Conservation (phyloP, 352 stramenopile species). For the Globisporangium canariense region DNA sequence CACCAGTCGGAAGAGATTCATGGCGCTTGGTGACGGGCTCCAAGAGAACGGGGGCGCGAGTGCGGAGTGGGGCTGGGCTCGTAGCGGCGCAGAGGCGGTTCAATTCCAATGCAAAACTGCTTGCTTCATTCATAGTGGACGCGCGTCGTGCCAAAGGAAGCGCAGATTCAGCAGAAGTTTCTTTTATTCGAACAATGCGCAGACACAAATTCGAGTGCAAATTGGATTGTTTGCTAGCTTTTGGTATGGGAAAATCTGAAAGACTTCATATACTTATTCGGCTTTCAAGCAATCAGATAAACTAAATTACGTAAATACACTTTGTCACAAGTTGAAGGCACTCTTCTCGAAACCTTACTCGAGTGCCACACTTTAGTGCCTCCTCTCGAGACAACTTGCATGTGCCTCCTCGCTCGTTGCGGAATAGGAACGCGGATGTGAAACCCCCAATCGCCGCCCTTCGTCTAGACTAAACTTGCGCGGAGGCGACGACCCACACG, state of each 20-base stretch:
- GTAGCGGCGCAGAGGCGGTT: not conserved
- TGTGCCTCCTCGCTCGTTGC: not conserved
- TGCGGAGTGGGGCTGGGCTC: not conserved
- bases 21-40: conserved; percentile 23
- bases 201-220: not conserved
- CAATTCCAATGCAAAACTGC: conserved; percentile 1
- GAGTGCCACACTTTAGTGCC: not conserved
- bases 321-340: no score
- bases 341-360: no score
- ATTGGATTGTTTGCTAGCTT: not conserved
- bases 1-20: conserved; percentile 97
- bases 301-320: no score
- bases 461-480: not conserved
- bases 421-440: not conserved
- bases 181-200: not conserved
- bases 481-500: not conserved
- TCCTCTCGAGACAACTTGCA: not conserved
- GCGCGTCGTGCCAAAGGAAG: conserved; percentile 3
- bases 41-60: not conserved
- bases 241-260: not conserved
- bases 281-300: no score
- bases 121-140: not conserved
- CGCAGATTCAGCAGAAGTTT: not conserved
- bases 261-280: no score
- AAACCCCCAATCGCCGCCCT: not conserved